Percentiles rank a stretch among this genome's conserved stretches.
Evolutionary conservation across 495 filamentous ascomycete genomes (phyloP).

Genomic region (Hypoxylon lenormandii): DNA sequence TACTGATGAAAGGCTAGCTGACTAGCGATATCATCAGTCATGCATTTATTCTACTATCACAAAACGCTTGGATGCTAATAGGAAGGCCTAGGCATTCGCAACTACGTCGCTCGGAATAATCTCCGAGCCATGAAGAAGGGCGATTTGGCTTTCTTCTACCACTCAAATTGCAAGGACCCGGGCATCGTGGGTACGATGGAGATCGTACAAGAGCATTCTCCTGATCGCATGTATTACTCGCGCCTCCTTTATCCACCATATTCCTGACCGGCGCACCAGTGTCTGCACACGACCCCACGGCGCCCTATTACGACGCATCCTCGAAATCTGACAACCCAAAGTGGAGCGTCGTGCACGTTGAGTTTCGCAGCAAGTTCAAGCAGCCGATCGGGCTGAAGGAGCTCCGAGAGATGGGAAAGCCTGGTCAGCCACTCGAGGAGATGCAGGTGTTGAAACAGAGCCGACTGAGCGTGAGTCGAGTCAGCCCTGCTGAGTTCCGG

Average conservation of each 20-base stretch:
- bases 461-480: slow-evolving; percentile 84
- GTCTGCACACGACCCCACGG: slow-evolving; percentile 78
- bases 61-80: slow-evolving; percentile 28
- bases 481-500: slow-evolving; percentile 79
- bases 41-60: slow-evolving; percentile 16
- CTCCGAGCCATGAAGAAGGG: slow-evolving; percentile 90
- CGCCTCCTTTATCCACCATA: slow-evolving; percentile 5
- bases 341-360: slow-evolving; percentile 90
- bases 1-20: slow-evolving; percentile 7
- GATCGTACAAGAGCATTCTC: slow-evolving; percentile 82
- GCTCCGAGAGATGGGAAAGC: slow-evolving; percentile 71
- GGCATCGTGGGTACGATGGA: slow-evolving; percentile 95
- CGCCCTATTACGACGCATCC: slow-evolving; percentile 86
- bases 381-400: slow-evolving; percentile 77
- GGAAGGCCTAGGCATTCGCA: slow-evolving; percentile 58
- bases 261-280: slow-evolving; percentile 63
- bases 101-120: slow-evolving; percentile 79
- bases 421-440: slow-evolving; percentile 74
- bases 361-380: slow-evolving; percentile 83
- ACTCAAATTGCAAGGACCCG: slow-evolving; percentile 91
- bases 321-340: slow-evolving; percentile 78
- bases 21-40: not conserved
- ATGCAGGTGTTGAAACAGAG: slow-evolving; percentile 85
- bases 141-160: slow-evolving; percentile 96
- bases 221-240: slow-evolving; percentile 72